Percentiles rank a stretch among this genome's conserved stretches.
Conservation (phyloP, 2,329 filamentous ascomycete genomes). For the Ceratocystis alfenasii region DNA sequence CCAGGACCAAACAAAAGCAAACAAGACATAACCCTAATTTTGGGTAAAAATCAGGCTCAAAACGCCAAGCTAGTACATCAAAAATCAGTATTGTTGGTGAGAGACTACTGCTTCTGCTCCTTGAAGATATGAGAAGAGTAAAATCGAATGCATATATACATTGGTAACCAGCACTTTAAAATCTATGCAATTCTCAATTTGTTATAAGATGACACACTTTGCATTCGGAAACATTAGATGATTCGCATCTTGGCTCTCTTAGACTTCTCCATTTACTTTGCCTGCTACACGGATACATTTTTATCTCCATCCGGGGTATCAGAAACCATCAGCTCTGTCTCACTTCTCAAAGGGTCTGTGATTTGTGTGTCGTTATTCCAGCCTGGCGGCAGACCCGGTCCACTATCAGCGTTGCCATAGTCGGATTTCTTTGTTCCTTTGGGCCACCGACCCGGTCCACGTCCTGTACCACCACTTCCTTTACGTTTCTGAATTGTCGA, state of each 20-base stretch:
- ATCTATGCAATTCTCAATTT: neutral
- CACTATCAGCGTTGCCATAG: conserved; percentile 54
- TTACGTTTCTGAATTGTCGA: conserved; percentile 20
- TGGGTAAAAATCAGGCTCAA: no score
- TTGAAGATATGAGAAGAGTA: no score
- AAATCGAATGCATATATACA: no score
- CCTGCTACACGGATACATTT: conserved; percentile 9
- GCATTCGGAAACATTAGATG: neutral
- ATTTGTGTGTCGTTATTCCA: conserved; percentile 31
- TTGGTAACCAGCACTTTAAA: no score
- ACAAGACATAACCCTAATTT: no score
- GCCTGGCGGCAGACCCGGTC: conserved; percentile 49
- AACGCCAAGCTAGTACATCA: no score
- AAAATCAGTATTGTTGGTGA: no score
- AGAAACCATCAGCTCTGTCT: conserved; percentile 1
- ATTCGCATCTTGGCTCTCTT: neutral
- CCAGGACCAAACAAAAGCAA: neutral
- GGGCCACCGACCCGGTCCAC: conserved; percentile 53
- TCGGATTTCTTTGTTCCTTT: conserved; percentile 58
- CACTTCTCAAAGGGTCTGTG: neutral
- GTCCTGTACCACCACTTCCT: conserved; percentile 45
- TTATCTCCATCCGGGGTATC: neutral
- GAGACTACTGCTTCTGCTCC: no score
- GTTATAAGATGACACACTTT: neutral
- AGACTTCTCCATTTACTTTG: neutral